Evolutionary conservation across 208 protist species (phyloP).

Genomic region (Wallacemonas sp.): DNA sequence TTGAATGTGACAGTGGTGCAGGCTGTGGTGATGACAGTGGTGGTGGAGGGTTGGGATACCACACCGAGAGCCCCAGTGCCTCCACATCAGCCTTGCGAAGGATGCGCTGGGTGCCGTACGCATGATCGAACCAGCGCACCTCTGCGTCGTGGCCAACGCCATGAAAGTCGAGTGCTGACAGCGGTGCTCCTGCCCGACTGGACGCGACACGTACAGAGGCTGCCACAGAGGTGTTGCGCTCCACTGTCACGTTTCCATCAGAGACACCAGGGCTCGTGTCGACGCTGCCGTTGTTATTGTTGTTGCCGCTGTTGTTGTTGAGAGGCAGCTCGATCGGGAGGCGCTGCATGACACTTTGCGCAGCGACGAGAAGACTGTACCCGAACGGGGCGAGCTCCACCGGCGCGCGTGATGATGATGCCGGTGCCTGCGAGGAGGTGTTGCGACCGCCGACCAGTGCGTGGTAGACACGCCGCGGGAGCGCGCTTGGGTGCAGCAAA

Average conservation of each 20-base stretch:
- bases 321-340: constrained; percentile 23
- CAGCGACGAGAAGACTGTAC: constrained; percentile 61
- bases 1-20: no score
- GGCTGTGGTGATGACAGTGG: neutral
- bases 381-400: constrained; percentile 59
- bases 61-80: constrained; percentile 32
- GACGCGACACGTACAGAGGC: no score
- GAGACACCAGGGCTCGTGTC: no score
- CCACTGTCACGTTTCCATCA: no score
- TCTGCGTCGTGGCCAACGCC: neutral
- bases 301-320: neutral
- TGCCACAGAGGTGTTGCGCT: no score
- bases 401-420: neutral
- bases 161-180: no score
- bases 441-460: no score
- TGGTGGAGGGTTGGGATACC: constrained; percentile 33
- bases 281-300: neutral
- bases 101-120: constrained; percentile 20
- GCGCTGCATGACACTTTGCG: constrained; percentile 44
- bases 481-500: no score
- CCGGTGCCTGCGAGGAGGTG: no score
- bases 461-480: no score
- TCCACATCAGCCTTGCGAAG: constrained; percentile 30
- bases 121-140: constrained; percentile 10
- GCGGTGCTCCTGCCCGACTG: no score